Base-by-base conservation (phyloP, 2,329 filamentous ascomycete species). In the Trichoderma atroviride region DNA sequence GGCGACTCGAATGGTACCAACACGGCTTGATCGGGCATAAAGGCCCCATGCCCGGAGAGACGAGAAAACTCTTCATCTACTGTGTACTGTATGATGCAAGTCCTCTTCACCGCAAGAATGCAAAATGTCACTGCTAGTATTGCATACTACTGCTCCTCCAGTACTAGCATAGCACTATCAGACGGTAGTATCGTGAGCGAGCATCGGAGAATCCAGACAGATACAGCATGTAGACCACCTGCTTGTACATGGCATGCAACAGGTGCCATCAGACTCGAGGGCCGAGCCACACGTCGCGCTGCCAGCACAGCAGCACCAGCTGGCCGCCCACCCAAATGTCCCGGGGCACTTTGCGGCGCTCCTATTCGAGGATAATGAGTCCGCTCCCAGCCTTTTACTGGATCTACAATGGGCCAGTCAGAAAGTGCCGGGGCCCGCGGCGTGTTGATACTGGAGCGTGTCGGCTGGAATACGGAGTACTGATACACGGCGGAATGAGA, bases 251-350 rank as follows among this genome's bases (percentile, higher is more conserved):
- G 40, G 37, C 59, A 35, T 57, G 53, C 29, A 60, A 31, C 50
- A 47, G 63, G 19, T 40, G 60, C 37, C 24, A 52, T 43, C 52
- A 33, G 53, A 50, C 47, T 50, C n/a, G 63, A 60, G 37, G 68
- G 55, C 68, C 68, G 37, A 63, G 55, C 68, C 68, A 52, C 65
- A 33, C 62, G 68, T 55, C 50, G 65, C 71, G 68, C 69, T 72
- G 71, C 71, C 70, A 72, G 63, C 71, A 56, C 61, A 72, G 69
- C 70, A 66, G 37, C 55, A 43, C 40, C 40, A 29, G 47, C 35
- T 63, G 52, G 59, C 57, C 31, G 59, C 67, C 60, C 31, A 60
- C 67, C 60, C 68, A 57, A 14, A 29, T 56, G 62, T 50, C 47
- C 52, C 69, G 64, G 63, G 64, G 69, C 69, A 68, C 69, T 31